These are phyloP conservation scores for Pythium dissimile DNA, from an alignment of 352 stramenopile genomes.

Conservation along the genomic window DNA sequence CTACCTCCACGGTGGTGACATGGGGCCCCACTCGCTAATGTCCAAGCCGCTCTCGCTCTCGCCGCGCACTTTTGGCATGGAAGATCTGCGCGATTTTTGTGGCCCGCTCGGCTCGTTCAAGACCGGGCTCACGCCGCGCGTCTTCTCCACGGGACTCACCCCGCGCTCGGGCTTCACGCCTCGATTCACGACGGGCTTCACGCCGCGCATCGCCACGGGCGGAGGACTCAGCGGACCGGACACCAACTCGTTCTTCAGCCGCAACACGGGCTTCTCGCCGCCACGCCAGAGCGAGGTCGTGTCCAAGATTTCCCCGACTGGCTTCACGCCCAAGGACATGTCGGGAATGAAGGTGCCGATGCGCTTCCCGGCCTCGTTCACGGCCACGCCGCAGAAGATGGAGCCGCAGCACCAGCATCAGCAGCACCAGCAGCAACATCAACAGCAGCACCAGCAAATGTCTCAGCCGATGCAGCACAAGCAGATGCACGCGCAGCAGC, in stretches of 20 bases:
- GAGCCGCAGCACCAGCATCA: constrained; percentile 38
- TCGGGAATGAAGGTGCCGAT: constrained; percentile 70
- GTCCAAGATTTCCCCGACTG: constrained; percentile 76
- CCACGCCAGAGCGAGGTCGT: constrained; percentile 36
- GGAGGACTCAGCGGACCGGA: constrained; percentile 29
- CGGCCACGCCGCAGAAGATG: constrained; percentile 58
- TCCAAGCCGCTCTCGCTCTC: constrained; percentile 76
- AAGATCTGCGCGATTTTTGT: constrained; percentile 82
- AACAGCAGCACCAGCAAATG: constrained; percentile 34
- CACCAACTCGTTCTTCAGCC: constrained; percentile 43
- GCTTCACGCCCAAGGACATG: constrained; percentile 77
- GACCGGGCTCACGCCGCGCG: constrained; percentile 73
- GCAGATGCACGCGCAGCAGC: constrained; percentile 46
- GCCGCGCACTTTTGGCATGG: constrained; percentile 79
- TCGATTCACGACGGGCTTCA: constrained; percentile 77
- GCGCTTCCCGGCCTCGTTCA: constrained; percentile 62
- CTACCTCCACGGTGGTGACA: constrained; percentile 38
- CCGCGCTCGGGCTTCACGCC: constrained; percentile 80
- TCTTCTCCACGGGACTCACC: constrained; percentile 79
- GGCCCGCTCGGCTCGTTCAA: constrained; percentile 78
- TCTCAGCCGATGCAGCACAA: constrained; percentile 19
- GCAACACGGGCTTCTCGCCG: constrained; percentile 49
- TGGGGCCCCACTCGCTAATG: constrained; percentile 28
- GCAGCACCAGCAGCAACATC: constrained; percentile 34
- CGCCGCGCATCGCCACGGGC: constrained; percentile 58